Evolutionary conservation across 495 filamentous ascomycete genomes (phyloP), one percentile per base, ranked within the genome.

Genomic region (Neurospora sp.): DNA sequence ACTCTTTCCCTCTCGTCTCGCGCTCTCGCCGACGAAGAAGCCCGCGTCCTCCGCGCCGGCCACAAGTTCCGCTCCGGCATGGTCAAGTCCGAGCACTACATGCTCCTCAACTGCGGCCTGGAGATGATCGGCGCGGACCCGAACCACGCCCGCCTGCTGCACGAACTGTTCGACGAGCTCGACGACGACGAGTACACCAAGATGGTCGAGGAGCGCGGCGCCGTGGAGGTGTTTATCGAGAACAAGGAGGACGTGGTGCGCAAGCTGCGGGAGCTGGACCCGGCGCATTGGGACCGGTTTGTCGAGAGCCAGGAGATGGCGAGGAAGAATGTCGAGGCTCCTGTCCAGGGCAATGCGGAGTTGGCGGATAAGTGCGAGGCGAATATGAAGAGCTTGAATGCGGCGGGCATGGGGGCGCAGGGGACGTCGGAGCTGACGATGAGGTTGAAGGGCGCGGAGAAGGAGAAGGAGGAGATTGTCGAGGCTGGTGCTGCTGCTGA

Each of bases 11-110:
- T 96, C 27, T 90, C 91, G 70, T 92, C 93, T 27, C 91, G 90
- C 70, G 92, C 91, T 31, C 89, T 95, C 70, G 90, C 91, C 12
- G 87, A 93, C 62, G 96, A 99, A 83, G 96, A 99, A 87, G 96
- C 92, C 66, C 92, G 91, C 44, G 89, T 95, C 74, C 92, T 97
- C 77, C 92, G 94, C 31, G 88, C 94, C 12, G 93, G 93, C 18
- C 93, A 96, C 78, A 88, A 91, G 74, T 86, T 97, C 73, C 90
- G 93, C 23, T 88, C 90, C 2, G 92, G 78, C 44, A 80, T 85
- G 40, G 78, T 85, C 71, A 84, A 83, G 72, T 81, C 81, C 10
- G 85, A 87, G 70, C 79, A 88, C 69, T 83, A 83, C 66, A 76
- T 84, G 23, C 74, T 82, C 11, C 81, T 88, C 11, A 82, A 80